Percentiles rank a stretch among this genome's conserved stretches.
phyloP scores from a whole-genome alignment of 2,329 filamentous ascomycete species.

The Sclerotinia minor region DNA sequence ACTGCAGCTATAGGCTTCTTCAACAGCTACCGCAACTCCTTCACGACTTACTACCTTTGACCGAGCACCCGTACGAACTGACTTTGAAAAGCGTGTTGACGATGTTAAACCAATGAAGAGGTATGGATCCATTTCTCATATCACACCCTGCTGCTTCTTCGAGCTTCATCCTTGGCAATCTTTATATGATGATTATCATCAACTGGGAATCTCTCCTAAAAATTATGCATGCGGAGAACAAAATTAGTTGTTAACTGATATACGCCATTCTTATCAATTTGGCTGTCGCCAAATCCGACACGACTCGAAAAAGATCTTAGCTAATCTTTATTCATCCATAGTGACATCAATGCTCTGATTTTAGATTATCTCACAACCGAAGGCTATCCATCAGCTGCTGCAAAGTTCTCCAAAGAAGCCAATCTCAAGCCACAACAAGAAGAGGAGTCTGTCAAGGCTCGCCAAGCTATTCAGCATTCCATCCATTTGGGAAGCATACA shows the following conservation, averaged over 20 bases:
- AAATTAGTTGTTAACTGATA: conserved; percentile 74
- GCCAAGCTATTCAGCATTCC: conserved; percentile 79
- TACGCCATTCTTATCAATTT: conserved; percentile 30
- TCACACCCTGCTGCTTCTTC: conserved; percentile 19
- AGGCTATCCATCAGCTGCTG: conserved; percentile 88
- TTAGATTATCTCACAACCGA: conserved; percentile 97
- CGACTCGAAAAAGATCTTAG: neutral
- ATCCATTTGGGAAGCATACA: conserved; percentile 87
- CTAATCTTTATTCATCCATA: conserved; percentile 45
- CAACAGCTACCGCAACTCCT: conserved; percentile 63
- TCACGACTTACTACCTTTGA: conserved; percentile 30
- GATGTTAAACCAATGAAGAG: conserved; percentile 85
- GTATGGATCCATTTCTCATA: conserved; percentile 54
- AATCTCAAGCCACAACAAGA: conserved; percentile 77
- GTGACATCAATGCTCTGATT: conserved; percentile 92
- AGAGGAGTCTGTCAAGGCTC: conserved; percentile 69
- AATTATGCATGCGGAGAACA: conserved; percentile 80
- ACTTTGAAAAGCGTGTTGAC: conserved; percentile 79
- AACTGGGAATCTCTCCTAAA: conserved; percentile 99
- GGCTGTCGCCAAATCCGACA: conserved; percentile 3
- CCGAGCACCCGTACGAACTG: conserved; percentile 27
- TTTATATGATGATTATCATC: conserved; percentile 73
- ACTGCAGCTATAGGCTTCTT: conserved; percentile 37
- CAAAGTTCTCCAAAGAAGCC: conserved; percentile 91
- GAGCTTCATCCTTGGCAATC: conserved; percentile 37